Base-by-base conservation (phyloP, 257 asterid genomes). In the Salvia splendens region DNA sequence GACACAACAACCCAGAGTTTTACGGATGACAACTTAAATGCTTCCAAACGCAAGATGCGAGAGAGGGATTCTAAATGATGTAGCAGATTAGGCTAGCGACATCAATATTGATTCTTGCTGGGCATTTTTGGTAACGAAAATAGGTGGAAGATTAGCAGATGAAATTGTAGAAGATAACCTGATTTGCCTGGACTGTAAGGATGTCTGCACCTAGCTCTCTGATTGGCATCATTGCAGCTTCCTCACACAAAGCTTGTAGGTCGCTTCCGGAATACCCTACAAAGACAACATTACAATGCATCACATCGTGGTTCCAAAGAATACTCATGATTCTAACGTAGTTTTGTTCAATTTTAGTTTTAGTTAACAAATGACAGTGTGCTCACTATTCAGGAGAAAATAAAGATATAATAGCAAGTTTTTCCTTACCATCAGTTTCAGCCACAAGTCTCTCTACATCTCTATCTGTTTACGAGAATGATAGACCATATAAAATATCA, bases 151-250 rank as follows among this genome's bases (percentile, higher is more conserved):
- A 56, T 38, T n/a, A 30, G 42, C 50, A 42, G 65, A 69, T 75
- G 33, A n/a, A 7, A 46, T 41, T 52, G 56, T 15, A 32, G 24
- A 55, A 17, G 68, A 15, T 53, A 61, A 90, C 99, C 96, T 93
- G 94, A 75, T 84, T 82, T 58, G 89, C 93, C 47, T 78, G 68
- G 66, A 90, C 80, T 5, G 83, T 88, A 5, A 90, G 96, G 79
- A 93, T 81, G 79, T 93, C 73, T 11, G 92, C 69, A 70, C 99
- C 97, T 47, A 93, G 96, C 84, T 93, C 99, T 83, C 99, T 81
- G 70, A 93, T 85, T 56, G 99, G 99, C 95, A 90, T 85, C 97
- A 90, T 88, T 61, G 99, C 99, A 68, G 99, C 99, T 78, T 93
- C 99, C 74, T 78, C 92, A 38, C 99, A 93, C 81, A 93, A 81